Conservation (phyloP, 2,329 filamentous ascomycete species). For the Sarocladium oryzae region DNA sequence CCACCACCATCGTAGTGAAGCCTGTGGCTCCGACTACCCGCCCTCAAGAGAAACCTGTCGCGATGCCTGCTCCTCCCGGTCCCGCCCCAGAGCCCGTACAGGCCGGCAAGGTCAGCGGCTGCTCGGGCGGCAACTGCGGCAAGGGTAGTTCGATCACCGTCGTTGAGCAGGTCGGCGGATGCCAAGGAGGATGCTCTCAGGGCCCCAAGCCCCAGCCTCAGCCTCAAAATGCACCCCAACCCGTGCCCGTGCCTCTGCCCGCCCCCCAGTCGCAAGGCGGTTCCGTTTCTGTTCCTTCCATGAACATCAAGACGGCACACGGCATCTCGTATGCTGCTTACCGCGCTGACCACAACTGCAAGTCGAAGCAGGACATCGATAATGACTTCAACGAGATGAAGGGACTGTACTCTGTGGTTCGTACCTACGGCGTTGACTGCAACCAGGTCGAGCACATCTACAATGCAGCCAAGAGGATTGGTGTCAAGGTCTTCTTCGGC, state of each 20-base stretch:
- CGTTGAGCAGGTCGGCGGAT: not conserved
- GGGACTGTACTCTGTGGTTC: constrained; percentile 54
- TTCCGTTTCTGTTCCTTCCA: not conserved
- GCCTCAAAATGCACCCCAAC: not conserved
- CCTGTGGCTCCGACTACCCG: not conserved
- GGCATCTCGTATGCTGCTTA: constrained; percentile 46
- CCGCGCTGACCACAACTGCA: constrained; percentile 54
- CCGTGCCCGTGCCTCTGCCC: not conserved
- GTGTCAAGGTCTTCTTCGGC: constrained; percentile 68
- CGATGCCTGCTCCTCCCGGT: not conserved
- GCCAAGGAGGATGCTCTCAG: not conserved
- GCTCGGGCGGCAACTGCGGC: constrained; percentile 1
- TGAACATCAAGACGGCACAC: constrained; percentile 4
- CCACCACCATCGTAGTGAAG: not conserved
- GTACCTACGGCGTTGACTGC: constrained; percentile 77
- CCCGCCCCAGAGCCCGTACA: not conserved
- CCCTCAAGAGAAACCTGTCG: not conserved
- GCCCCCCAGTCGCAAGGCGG: not conserved
- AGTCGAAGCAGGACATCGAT: constrained; percentile 54
- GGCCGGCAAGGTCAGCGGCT: not conserved
- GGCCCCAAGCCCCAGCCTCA: not conserved
- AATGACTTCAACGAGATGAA: constrained; percentile 54
- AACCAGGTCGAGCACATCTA: constrained; percentile 60
- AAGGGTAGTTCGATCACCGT: not conserved
- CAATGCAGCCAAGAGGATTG: constrained; percentile 54